Base-by-base conservation (phyloP, 2,329 filamentous ascomycete species). In the Colletotrichum eleusines region DNA sequence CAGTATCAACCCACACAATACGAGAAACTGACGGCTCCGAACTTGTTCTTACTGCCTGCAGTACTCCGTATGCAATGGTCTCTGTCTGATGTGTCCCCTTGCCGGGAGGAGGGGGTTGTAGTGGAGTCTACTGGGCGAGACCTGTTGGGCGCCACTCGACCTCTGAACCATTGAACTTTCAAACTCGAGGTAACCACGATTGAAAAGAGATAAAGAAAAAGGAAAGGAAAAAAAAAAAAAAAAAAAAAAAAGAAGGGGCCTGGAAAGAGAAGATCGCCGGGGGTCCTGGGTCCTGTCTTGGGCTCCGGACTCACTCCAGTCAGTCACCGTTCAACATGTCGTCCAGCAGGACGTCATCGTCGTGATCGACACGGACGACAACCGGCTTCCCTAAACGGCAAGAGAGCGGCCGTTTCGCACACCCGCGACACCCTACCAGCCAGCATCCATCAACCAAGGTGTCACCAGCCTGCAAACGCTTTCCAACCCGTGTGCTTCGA, bases 351-450 rank as follows among this genome's bases (percentile, higher is more conserved):
- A 71, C 69, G 69, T 71, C 69, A 71, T 71, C 58, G 53, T 46
- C 58, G 44, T 59, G 58, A 63, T 71, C 69, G 69, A 68, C 64
- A 69, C 38, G 64, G 69, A 63, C 58, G 53, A 59, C 64, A 69
- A 59, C 58, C 58, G 51, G 64, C 46, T 71, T 63, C 69, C 69
- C 58, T 35, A 71, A 71, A 26, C 53, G 69, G 69, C 55, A 71
- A 71, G 58, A 23, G 64, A 68, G 65, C 69, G 53, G 38, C 58
- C 58, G 51, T 62, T 59, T 46, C 33, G 42, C 55, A 40, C 55
- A 50, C 57, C 33, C 31, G 23, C 57, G 20, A 42, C 33, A 42
- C 42, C 53, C 38, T 48, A 18, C 44, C 48, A 63, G 31, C 44
- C 48, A 63, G 31, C 46, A 14, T 46, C 66, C 62, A 44, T 44